Conservation (phyloP, 495 filamentous ascomycete species). For the Friedmanniomyces endolithicus region DNA sequence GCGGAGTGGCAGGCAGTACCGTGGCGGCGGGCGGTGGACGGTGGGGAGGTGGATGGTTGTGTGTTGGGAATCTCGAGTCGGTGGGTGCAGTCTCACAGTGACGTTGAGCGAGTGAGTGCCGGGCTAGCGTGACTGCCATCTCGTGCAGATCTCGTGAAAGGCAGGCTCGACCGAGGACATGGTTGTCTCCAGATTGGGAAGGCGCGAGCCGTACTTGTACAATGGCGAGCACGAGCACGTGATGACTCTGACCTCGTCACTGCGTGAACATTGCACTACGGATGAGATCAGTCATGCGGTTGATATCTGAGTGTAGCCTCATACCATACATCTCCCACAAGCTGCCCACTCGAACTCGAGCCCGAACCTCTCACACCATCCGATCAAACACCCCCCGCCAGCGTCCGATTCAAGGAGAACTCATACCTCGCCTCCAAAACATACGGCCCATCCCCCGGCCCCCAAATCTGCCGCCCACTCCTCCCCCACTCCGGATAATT, state of each 20-base stretch:
- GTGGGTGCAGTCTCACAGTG: neutral
- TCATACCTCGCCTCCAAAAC: constrained; percentile 27
- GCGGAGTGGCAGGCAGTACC: neutral
- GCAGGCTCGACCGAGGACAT: neutral
- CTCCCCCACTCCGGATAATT: constrained; percentile 31
- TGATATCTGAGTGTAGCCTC: neutral
- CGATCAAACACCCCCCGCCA: neutral
- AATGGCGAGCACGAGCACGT: neutral
- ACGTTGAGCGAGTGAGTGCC: neutral
- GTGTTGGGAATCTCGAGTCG: no score
- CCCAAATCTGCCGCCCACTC: constrained; percentile 26
- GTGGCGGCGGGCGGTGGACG: neutral
- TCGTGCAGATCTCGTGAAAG: neutral
- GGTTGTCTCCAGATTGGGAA: neutral
- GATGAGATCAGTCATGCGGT: neutral
- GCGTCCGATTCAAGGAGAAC: constrained; percentile 24
- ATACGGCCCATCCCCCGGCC: constrained; percentile 27
- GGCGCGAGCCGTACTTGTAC: neutral
- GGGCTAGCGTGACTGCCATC: neutral
- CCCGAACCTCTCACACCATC: neutral
- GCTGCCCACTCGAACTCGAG: no score
- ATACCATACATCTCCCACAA: neutral
- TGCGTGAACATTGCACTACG: neutral
- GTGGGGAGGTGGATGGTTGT: no score
- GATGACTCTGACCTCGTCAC: neutral